Evolutionary conservation across 2,329 filamentous ascomycete species (phyloP).

Genomic region (Sporothrix pseudoabietina): DNA sequence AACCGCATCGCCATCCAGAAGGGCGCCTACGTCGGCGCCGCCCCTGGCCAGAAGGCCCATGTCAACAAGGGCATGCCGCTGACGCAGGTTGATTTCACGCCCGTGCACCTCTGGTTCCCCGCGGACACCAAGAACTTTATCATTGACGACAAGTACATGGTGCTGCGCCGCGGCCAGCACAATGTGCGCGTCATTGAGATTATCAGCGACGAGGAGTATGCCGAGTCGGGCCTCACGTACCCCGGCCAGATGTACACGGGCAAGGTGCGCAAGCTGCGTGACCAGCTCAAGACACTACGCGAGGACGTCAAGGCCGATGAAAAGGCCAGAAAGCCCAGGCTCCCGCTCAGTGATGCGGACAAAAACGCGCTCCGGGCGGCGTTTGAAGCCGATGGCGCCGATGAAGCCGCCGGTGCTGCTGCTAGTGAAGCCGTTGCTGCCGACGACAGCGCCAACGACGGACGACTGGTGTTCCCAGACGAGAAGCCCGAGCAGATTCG

Average conservation of each 20-base stretch:
- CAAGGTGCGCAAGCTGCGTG: conserved; percentile 49
- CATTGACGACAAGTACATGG: conserved; percentile 60
- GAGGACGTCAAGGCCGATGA: conserved; percentile 38
- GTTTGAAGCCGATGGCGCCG: not conserved
- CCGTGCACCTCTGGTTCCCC: conserved; percentile 61
- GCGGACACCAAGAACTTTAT: conserved; percentile 62
- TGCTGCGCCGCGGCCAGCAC: conserved; percentile 65
- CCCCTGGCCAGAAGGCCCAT: conserved; percentile 42
- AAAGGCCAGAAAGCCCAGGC: not conserved
- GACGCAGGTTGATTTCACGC: conserved; percentile 61
- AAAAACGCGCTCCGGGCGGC: not conserved
- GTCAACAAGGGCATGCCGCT: conserved; percentile 48
- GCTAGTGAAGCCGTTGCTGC: not conserved
- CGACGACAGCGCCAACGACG: not conserved
- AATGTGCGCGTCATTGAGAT: conserved; percentile 64
- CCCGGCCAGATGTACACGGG: conserved; percentile 57
- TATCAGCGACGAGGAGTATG: conserved; percentile 59
- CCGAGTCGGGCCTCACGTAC: conserved; percentile 52
- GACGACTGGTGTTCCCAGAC: conserved; percentile 37
- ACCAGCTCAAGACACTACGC: conserved; percentile 42
- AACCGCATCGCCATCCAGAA: conserved; percentile 58
- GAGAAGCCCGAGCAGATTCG: conserved; percentile 34
- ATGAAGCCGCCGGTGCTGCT: not conserved
- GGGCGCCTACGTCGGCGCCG: conserved; percentile 63
- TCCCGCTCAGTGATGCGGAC: not conserved